A percentile compares a stretch with the other conserved stretches of the same genome.
These are phyloP conservation scores for Leccinum boreale DNA, from an alignment of 768 basidiomycete species.

Conservation along the genomic window DNA sequence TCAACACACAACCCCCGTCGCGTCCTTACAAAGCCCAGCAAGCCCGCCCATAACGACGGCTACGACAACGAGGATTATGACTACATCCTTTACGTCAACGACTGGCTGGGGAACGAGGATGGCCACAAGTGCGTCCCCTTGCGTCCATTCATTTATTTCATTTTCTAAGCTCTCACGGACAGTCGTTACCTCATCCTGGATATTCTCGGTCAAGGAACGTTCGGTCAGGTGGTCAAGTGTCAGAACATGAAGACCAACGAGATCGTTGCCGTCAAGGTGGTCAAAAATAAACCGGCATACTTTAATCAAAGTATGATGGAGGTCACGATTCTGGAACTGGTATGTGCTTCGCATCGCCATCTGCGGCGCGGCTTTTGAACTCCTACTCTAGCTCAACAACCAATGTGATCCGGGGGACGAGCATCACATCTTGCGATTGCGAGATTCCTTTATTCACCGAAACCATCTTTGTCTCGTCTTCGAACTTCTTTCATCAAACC, in stretches of 20 bases:
- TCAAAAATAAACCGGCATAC: slow-evolving; percentile 99
- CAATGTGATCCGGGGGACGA: slow-evolving; percentile 91
- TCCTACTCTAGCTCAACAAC: slow-evolving; percentile 75
- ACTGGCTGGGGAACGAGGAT: slow-evolving; percentile 92
- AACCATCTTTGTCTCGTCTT: slow-evolving; percentile 97
- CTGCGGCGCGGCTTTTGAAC: background rate
- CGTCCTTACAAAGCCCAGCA: slow-evolving; percentile 96
- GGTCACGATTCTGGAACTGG: slow-evolving; percentile 94
- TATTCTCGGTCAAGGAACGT: slow-evolving; percentile 97
- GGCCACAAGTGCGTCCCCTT: slow-evolving; percentile 77
- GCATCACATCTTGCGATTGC: slow-evolving; percentile 93
- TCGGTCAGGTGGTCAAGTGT: slow-evolving; percentile 99
- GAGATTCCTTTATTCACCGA: slow-evolving; percentile 95
- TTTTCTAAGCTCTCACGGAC: slow-evolving; percentile 16
- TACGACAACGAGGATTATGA: slow-evolving; percentile 99
- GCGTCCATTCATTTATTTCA: background rate
- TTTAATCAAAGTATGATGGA: slow-evolving; percentile 99
- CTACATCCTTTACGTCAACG: slow-evolving; percentile 99
- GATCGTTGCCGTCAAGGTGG: slow-evolving; percentile 97
- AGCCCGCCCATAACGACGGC: slow-evolving; percentile 92
- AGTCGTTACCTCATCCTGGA: slow-evolving; percentile 93
- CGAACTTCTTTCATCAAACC: slow-evolving; percentile 92
- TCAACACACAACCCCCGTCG: slow-evolving; percentile 91
- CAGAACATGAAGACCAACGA: slow-evolving; percentile 99
- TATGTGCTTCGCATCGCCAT: slow-evolving; percentile 41